Evolutionary conservation across 768 basidiomycete species (phyloP).

Genomic region (Botryobasidium botryosum): DNA sequence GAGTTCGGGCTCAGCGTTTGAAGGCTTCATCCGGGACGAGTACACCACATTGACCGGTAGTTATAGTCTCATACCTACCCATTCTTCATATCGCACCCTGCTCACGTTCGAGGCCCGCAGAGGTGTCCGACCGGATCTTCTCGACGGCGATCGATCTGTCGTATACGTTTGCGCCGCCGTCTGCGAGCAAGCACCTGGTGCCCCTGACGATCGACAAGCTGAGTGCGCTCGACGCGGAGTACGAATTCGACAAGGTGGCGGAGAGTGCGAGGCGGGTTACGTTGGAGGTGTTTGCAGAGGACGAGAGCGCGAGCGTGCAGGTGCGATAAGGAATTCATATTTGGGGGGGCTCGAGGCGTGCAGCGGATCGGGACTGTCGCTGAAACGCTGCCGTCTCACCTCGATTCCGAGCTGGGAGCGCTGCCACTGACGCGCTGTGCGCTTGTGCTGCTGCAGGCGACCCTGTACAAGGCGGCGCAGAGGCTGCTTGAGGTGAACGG

Average conservation of each 20-base stretch:
- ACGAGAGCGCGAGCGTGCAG: slow-evolving; percentile 88
- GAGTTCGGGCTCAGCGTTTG: slow-evolving; percentile 72
- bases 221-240: slow-evolving; percentile 32
- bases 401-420: not conserved
- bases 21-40: slow-evolving; percentile 65
- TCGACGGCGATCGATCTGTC: slow-evolving; percentile 69
- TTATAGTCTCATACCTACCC: not conserved
- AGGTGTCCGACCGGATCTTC: slow-evolving; percentile 80
- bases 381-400: not conserved
- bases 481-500: slow-evolving; percentile 49
- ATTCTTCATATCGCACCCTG: not conserved
- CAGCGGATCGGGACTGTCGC: too few relatives aligned
- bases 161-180: slow-evolving; percentile 39
- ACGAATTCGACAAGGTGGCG: slow-evolving; percentile 40
- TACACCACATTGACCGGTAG: slow-evolving; percentile 61
- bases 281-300: slow-evolving; percentile 64
- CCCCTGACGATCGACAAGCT: slow-evolving; percentile 19
- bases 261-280: slow-evolving; percentile 42
- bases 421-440: not conserved
- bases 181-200: not conserved
- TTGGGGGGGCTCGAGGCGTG: too few relatives aligned
- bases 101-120: too few relatives aligned
- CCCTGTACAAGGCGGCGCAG: slow-evolving; percentile 77
- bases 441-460: slow-evolving; percentile 42
- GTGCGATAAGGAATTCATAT: too few relatives aligned